Evolutionary conservation across 2,329 filamentous ascomycete genomes (phyloP).

Genomic region (Botrytis byssoidea): DNA sequence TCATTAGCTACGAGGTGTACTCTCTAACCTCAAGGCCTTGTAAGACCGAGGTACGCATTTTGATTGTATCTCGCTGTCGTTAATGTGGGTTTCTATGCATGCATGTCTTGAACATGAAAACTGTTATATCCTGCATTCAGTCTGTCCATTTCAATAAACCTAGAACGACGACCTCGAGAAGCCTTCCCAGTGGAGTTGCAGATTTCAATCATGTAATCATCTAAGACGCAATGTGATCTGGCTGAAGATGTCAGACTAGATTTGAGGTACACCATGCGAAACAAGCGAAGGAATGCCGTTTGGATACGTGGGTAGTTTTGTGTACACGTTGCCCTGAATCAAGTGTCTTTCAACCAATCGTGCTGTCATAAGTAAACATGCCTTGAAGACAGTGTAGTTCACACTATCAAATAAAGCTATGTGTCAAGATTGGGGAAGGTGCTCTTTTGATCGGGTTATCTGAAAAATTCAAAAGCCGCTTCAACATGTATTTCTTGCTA

Average conservation of each 20-base stretch:
- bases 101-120: not conserved
- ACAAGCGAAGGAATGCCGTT: not conserved
- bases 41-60: not conserved
- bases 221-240: not conserved
- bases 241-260: not conserved
- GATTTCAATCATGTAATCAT: not conserved
- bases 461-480: not conserved
- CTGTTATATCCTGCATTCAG: not conserved
- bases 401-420: not conserved
- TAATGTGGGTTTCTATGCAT: not conserved
- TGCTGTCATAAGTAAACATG: not conserved
- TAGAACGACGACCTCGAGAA: not conserved
- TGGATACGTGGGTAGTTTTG: not conserved
- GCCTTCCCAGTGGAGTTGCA: not conserved
- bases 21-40: not conserved
- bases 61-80: not conserved
- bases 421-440: not conserved
- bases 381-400: not conserved
- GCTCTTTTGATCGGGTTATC: not conserved
- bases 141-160: not conserved
- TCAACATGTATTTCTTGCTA: not conserved
- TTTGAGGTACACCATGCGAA: not conserved
- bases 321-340: not conserved
- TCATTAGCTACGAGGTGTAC: not conserved
- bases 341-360: not conserved